Evolutionary conservation across 2,329 filamentous ascomycete species (phyloP).

Genomic region (Claviceps lovelessii): DNA sequence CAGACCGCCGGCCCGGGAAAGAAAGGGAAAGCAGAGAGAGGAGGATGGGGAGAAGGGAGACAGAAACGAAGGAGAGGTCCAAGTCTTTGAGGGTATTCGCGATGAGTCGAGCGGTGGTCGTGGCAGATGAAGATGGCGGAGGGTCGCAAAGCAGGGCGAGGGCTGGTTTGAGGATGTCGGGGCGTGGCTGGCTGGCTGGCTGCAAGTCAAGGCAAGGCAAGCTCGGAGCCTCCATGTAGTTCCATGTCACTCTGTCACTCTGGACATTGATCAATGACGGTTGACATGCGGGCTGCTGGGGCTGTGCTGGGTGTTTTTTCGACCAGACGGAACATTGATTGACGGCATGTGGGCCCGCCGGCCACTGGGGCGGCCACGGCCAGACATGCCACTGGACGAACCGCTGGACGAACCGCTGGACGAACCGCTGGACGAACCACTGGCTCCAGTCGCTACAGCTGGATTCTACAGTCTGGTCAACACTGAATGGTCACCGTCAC

Average conservation of each 20-base stretch:
- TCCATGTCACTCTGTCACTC: too few relatives aligned
- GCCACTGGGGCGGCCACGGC: too few relatives aligned
- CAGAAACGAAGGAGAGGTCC: background rate
- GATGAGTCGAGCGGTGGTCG: slow-evolving; percentile 1
- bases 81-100: background rate
- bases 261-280: too few relatives aligned
- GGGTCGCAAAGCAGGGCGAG: background rate
- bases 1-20: background rate
- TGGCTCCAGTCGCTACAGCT: too few relatives aligned
- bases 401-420: too few relatives aligned
- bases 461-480: too few relatives aligned
- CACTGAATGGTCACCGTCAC: too few relatives aligned
- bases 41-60: background rate
- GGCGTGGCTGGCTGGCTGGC: background rate
- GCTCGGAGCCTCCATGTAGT: too few relatives aligned
- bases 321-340: background rate
- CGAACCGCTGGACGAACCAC: too few relatives aligned
- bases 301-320: background rate
- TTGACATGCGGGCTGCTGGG: background rate
- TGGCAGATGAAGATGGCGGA: slow-evolving; percentile 2
- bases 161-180: background rate
- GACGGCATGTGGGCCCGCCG: background rate
- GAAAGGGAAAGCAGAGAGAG: background rate
- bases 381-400: too few relatives aligned
- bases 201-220: too few relatives aligned